These are phyloP conservation scores for Veloporphyrellus conicus DNA, from an alignment of 1,284 basidiomycete genomes.

Conservation along the genomic window DNA sequence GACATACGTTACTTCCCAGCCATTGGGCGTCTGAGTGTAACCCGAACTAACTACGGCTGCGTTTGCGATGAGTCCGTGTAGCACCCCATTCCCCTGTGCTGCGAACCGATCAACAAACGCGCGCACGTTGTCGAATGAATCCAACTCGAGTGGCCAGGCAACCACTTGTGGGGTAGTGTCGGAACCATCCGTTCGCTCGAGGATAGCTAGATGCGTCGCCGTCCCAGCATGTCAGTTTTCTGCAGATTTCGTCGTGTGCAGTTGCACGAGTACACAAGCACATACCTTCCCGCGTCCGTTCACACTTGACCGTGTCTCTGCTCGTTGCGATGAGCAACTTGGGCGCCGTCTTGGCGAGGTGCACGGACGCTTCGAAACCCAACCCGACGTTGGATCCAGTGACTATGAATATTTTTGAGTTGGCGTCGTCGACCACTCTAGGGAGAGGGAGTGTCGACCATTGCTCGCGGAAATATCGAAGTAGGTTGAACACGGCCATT, in stretches of 20 bases:
- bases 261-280: background rate
- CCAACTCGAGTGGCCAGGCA: conserved; percentile 18
- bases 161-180: background rate
- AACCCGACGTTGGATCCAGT: conserved; percentile 27
- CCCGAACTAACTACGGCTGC: conserved; percentile 11
- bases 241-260: no score
- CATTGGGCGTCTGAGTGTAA: conserved; percentile 18
- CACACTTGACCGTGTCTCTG: conserved; percentile 19
- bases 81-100: conserved; percentile 5
- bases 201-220: conserved; percentile 2
- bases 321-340: conserved; percentile 21
- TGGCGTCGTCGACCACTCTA: conserved; percentile 15
- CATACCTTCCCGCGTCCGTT: conserved; percentile 17
- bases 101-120: conserved; percentile 18
- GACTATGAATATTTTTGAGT: conserved; percentile 21
- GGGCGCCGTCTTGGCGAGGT: conserved; percentile 22
- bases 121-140: conserved; percentile 16
- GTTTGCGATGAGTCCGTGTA: conserved; percentile 22
- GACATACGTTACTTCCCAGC: conserved; percentile 26
- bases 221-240: background rate
- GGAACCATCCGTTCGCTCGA: background rate
- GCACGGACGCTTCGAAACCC: conserved; percentile 26
- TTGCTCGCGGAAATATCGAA: conserved; percentile 12
- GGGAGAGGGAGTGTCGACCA: conserved; percentile 6
- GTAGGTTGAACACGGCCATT: conserved; percentile 11